Percentiles rank a stretch among this genome's conserved stretches.
phyloP scores from a whole-genome alignment of 371 early-diverging fungal species.

The Mortierella sp. region DNA sequence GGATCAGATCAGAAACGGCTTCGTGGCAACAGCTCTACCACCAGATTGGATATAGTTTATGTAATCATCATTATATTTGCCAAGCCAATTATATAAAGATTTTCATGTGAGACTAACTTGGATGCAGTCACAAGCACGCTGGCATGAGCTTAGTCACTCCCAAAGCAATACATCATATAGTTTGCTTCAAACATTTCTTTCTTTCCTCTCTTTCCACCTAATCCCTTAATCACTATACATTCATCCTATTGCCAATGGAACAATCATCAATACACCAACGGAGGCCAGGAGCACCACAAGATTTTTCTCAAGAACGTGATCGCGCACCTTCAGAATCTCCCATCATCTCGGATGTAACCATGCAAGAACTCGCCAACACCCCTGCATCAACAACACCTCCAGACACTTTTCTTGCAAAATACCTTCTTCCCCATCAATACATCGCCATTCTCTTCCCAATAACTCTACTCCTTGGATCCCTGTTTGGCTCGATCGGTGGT shows the following conservation, averaged over 20 bases:
- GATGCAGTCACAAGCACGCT: background rate
- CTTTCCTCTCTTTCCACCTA: background rate
- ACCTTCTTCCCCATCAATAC: conserved; percentile 46
- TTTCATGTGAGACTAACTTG: background rate
- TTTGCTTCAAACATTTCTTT: no score
- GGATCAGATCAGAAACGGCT: background rate
- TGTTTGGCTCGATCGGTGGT: conserved; percentile 47
- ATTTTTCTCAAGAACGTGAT: conserved; percentile 12
- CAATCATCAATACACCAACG: conserved; percentile 37
- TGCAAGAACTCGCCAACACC: conserved; percentile 24
- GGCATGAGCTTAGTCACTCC: background rate
- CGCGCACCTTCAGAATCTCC: conserved; percentile 43
- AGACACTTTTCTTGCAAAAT: conserved; percentile 12
- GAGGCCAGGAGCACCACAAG: background rate
- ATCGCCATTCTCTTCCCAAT: conserved; percentile 39
- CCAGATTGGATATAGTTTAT: background rate
- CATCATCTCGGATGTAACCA: conserved; percentile 30
- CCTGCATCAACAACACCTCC: conserved; percentile 8
- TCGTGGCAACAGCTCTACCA: background rate
- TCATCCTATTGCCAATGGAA: conserved; percentile 12
- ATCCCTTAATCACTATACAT: background rate
- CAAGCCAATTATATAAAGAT: background rate
- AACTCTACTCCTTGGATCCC: conserved; percentile 38
- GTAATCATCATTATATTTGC: no score
- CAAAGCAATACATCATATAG: background rate